Evolutionary conservation across 2,329 filamentous ascomycete genomes (phyloP), one percentile per base, ranked within the genome.

Genomic region (Bipolaris sorokiniana): DNA sequence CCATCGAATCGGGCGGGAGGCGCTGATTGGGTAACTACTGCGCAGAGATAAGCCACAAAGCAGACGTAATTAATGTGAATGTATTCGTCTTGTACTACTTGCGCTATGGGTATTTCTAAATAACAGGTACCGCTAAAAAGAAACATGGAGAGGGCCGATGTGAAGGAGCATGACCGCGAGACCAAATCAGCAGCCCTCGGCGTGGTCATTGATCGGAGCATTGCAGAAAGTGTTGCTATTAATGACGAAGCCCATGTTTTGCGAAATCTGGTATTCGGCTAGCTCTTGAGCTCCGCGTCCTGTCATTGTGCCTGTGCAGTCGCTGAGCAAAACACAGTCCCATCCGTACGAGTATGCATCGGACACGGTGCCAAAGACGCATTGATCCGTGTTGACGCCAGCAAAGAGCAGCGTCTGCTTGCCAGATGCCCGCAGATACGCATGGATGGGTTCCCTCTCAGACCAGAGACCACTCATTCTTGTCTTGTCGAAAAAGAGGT

Each of bases 341-440:
- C 75, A 79, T 22, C 61, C 77, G 58, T 71, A 79, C 15, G 71
- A 76, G 64, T 79, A 79, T 1, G 77, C 75, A 50, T 79, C 77
- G 13, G 75, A 76, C 20, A 79, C 64, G 1, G 77, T 79, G 22
- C 77, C 77, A 26, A 79, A 73, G 10, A 79, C 67, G 48, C 77
- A 79, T 63, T 79, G 77, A 60, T 79, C 77, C 9, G 77, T 79
- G 59, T 79, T 79, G 48, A 79, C 76, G 20, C 77, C 76, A 16
- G 77, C 73, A 54, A 79, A 79, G 5, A 79, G 61, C 18, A 79
- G 58, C 0, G 77, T 79, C 62, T 77, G 78, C 67, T 78, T 79
- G 37, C 71, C 69, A n/a, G 71, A 73, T 52, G 74, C 69, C 11
- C 73, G 65, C 6, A 79, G 65, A 58, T 78, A 79, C 54, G 75